phyloP scores from a whole-genome alignment of 2,329 filamentous ascomycete species.

The Claviceps humidiphila region DNA sequence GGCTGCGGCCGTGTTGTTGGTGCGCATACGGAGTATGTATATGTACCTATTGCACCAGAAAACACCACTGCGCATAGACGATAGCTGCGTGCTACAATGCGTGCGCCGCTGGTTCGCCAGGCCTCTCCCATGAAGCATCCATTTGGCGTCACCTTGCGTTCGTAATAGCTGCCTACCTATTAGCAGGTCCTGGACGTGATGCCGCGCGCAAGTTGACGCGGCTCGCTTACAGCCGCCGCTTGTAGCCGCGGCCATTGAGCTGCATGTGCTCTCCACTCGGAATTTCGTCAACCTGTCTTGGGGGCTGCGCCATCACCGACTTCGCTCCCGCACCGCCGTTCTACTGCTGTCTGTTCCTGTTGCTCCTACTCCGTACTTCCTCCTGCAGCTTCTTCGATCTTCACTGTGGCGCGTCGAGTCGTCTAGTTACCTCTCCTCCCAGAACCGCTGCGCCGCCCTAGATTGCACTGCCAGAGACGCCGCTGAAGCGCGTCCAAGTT shows the following conservation, averaged over 20 bases:
- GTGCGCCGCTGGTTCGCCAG: too few relatives aligned
- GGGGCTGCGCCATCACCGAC: constrained; percentile 2
- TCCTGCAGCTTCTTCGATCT: not conserved
- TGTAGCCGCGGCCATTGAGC: not conserved
- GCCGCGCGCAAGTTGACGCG: not conserved
- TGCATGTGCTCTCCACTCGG: constrained; percentile 1
- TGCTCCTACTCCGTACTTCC: not conserved
- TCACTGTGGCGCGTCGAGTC: not conserved
- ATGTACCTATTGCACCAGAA: too few relatives aligned
- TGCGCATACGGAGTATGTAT: not conserved
- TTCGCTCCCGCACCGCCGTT: not conserved
- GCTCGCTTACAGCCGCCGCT: not conserved
- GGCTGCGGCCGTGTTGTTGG: constrained; percentile 4
- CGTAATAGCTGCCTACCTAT: too few relatives aligned
- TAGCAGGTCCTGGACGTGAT: not conserved
- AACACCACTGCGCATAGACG: too few relatives aligned
- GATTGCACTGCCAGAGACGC: constrained; percentile 7
- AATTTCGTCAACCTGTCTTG: not conserved
- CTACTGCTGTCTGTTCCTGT: too few relatives aligned
- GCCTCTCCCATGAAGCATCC: too few relatives aligned
- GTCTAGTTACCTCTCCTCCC: not conserved
- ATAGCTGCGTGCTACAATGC: too few relatives aligned
- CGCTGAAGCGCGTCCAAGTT: constrained; percentile 3
- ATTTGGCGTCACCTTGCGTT: too few relatives aligned
- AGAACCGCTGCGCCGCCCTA: constrained; percentile 7